Base-by-base conservation (phyloP, 768 basidiomycete genomes). In the Cystofilobasidium bisporidii region DNA sequence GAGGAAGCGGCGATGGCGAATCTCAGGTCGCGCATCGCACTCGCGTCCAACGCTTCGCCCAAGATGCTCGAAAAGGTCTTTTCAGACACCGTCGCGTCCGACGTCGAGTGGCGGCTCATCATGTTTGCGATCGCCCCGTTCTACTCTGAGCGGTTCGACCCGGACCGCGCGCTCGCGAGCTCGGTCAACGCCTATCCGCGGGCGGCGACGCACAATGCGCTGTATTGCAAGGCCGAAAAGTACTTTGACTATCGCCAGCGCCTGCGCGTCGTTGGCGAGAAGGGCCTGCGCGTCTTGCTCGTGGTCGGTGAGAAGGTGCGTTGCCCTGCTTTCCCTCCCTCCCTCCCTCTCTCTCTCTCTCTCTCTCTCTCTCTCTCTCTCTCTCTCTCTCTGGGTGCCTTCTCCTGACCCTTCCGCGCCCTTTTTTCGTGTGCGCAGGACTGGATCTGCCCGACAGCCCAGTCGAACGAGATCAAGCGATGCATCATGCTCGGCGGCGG, bases 71-170 rank as follows among this genome's bases (percentile, higher is more conserved):
- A 18, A 4, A 33, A 59, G 38, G 38, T 59, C 32, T 59, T 59
- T 33, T 33, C 57, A 4, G 57, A 32, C 38, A 59, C 57, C 30
- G 30, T 59, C 57, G 38, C 32, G 22, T 10, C 8, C 38, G 57
- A 59, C 38, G 32, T 59, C 57, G 57, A 59, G 26, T 33, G 32
- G 57, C 57, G 26, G 57, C 57, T 59, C 57, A 59, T 59, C 57
- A 36, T 36, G 36, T 36, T 36, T 36, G n/a, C 57, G 32, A 17
- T 32, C 57, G 57, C 3, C 24, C 30, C 57, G 32, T 24, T 59
- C 28, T 59, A 59, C 57, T 10, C 57, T 3, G 57, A 59, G 57
- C 3, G 5, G 32, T 59, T 3, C 11, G 57, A 33, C 30, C 20
- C 57, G 32, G 38, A 59, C 57, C 12, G 15, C 3, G 57, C 57